Evolutionary conservation across 148 eudicot genomes (phyloP), one percentile per base, ranked within the genome.

Genomic region (Rhododendron ferrugineum): DNA sequence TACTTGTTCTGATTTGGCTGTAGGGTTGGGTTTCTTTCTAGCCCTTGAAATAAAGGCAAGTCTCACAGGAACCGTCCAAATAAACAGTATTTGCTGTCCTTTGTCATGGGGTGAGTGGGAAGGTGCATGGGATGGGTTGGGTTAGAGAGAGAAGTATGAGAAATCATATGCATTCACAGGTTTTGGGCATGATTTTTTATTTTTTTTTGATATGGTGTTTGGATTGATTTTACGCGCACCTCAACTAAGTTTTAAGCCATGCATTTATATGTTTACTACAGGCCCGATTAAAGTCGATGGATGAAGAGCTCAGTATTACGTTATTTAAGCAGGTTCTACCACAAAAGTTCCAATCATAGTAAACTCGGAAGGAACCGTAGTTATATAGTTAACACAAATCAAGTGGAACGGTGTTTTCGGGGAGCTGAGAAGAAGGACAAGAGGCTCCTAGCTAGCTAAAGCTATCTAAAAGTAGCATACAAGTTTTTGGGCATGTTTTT

Each of bases 61-160:
- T 11, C 72, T 81, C 18, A 37, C 32, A 81, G 34, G 83, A 81
- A 58, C 83, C 83, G 14, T 80, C 83, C 68, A 34, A 32, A 52
- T 52, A 49, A 50, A 54, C 44, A 18, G 56, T 23, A 2, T 10
- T n/a, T 20, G 5, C 23, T 52, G 14, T 76, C 13, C 18, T 18
- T 22, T 74, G 46, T 76, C 26, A 40, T 40, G 18, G 81, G 36
- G 81, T 79, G 58, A 4, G 60, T 79, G 81, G 58, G 81, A 47
- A 13, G 49, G 80, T 42, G 30, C 49, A 22, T 37, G 49, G 49
- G 11, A 22, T 37, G 49, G 49, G 11, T 50, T 23, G 42, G 42
- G 9, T 16, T 18, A 37, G 47, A 40, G 54, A 50, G 54, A 50
- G 50, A 47, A 10, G 14, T 50, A 50, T 49, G 52, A 49, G 52